Conservation (phyloP, 345 rosid genomes). For the Bretschneidera sinensis region DNA sequence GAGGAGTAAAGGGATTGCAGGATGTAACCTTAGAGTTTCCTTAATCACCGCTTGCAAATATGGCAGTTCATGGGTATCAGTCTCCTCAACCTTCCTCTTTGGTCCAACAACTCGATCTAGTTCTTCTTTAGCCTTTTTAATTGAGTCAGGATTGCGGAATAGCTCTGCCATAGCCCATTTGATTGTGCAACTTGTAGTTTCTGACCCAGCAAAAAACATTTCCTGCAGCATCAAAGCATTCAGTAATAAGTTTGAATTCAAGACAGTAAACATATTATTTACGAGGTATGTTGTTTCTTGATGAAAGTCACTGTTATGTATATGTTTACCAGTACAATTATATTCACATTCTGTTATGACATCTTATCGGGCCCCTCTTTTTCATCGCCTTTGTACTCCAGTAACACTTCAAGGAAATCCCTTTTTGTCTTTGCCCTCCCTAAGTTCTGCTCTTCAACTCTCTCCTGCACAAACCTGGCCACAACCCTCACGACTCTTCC, state of each 20-base stretch:
- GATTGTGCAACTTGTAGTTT: conserved; percentile 18
- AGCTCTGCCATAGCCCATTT: conserved; percentile 26
- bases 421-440: background rate
- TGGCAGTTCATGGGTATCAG: conserved; percentile 14
- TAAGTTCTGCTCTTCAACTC: background rate
- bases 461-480: conserved; percentile 5
- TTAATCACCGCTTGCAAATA: conserved; percentile 19
- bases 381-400: conserved; percentile 12
- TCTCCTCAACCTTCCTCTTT: conserved; percentile 11
- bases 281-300: too few species aligned
- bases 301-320: too few species aligned
- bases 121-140: conserved; percentile 14
- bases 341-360: background rate
- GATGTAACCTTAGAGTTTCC: conserved; percentile 14
- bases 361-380: conserved; percentile 2
- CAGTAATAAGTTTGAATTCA: too few species aligned
- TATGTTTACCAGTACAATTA: conserved; percentile 14
- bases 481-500: conserved; percentile 9
- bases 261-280: too few species aligned
- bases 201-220: conserved; percentile 20
- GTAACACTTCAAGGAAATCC: conserved; percentile 18
- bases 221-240: too few species aligned
- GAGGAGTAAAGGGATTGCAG: background rate
- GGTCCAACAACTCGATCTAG: conserved; percentile 4
- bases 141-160: conserved; percentile 7